Percentiles rank a stretch among this genome's conserved stretches.
Evolutionary conservation across 192 early-diverging fungal genomes (phyloP).

Genomic region (Coemansia sp.): DNA sequence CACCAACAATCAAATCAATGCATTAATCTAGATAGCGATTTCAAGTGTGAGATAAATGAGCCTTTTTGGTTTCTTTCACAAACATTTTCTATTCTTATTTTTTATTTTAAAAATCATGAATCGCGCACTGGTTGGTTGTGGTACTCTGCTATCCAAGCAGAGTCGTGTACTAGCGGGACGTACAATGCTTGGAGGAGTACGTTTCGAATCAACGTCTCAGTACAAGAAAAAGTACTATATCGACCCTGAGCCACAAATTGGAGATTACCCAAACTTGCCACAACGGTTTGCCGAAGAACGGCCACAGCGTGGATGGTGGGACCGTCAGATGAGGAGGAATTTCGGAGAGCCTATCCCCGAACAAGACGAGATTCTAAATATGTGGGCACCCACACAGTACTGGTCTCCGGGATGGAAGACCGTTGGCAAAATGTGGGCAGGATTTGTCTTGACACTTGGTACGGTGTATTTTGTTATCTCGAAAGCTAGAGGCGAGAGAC

Average conservation of each 20-base stretch:
- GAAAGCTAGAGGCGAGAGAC: conserved; percentile 56
- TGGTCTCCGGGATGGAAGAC: conserved; percentile 56
- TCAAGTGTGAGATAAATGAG: neutral
- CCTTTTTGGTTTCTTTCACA: no score
- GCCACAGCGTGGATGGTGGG: conserved; percentile 66
- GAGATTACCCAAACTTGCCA: conserved; percentile 73
- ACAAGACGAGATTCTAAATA: conserved; percentile 69
- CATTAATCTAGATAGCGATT: neutral
- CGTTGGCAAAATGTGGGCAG: conserved; percentile 57
- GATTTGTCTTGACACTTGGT: conserved; percentile 55
- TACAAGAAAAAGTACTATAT: conserved; percentile 42
- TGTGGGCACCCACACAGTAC: conserved; percentile 69
- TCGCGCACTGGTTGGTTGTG: conserved; percentile 19
- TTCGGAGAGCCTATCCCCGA: conserved; percentile 71
- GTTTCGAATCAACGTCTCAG: conserved; percentile 19
- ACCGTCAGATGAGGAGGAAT: conserved; percentile 73
- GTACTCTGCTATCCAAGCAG: neutral
- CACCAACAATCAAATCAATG: neutral
- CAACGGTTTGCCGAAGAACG: conserved; percentile 61
- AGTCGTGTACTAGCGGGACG: neutral
- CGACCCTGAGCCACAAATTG: conserved; percentile 70
- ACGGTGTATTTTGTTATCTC: conserved; percentile 57
- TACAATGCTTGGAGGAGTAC: neutral
- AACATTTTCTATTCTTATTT: neutral
- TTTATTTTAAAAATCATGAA: conserved; percentile 24